Evolutionary conservation across 805 yeast species (phyloP).

Genomic region (Candida methanosorbosa): DNA sequence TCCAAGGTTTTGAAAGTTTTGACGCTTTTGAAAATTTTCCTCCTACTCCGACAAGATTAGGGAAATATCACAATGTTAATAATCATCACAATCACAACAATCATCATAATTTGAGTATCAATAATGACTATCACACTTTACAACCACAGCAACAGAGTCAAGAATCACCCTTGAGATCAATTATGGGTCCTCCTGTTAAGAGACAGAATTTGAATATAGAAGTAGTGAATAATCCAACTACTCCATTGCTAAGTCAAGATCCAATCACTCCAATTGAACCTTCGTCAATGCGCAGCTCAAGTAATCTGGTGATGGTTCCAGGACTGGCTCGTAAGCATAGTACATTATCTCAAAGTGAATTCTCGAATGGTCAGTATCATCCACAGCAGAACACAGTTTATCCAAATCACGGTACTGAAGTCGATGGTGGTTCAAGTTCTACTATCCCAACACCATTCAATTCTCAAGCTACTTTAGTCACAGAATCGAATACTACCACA

Average conservation of each 20-base stretch:
- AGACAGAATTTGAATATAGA: constrained; percentile 1
- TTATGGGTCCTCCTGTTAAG: constrained; percentile 2
- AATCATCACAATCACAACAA: not conserved
- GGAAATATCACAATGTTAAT: constrained; percentile 1
- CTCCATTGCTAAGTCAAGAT: constrained; percentile 5
- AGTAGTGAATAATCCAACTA: not conserved
- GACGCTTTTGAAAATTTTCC: constrained; percentile 23
- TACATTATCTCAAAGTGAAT: not conserved
- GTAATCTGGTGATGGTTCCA: too few species aligned
- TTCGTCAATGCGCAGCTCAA: constrained; percentile 5
- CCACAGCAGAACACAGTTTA: too few species aligned
- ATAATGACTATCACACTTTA: not conserved
- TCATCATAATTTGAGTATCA: not conserved
- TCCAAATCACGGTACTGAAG: too few species aligned
- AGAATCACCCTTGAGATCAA: not conserved
- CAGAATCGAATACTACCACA: not conserved
- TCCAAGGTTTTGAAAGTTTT: constrained; percentile 14
- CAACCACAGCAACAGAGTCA: not conserved
- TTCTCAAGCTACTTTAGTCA: constrained; percentile 2
- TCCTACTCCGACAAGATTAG: constrained; percentile 34
- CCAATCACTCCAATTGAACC: constrained; percentile 22
- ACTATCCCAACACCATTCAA: constrained; percentile 5
- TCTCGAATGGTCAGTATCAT: constrained; percentile 9
- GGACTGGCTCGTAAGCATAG: not conserved
- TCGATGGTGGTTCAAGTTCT: constrained; percentile 6